Evolutionary conservation across 768 basidiomycete genomes (phyloP).

Genomic region (Rhodotorula paludigena): DNA sequence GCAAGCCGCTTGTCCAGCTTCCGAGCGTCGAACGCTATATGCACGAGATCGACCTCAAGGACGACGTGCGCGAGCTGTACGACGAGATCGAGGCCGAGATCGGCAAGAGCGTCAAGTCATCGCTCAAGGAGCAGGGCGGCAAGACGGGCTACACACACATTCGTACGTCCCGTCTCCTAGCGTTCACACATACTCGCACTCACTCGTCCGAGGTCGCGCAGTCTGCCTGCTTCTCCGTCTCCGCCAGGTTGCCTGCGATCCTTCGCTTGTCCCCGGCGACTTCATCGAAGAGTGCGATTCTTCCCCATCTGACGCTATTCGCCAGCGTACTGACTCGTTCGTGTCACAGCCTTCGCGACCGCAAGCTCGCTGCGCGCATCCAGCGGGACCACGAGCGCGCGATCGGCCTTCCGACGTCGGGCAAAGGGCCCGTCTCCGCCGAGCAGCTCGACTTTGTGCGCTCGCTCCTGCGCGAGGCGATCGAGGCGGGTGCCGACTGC

Average conservation of each 20-base stretch:
- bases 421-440: background rate
- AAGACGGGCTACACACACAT: slow-evolving; percentile 11
- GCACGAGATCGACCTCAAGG: slow-evolving; percentile 60
- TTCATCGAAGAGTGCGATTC: slow-evolving; percentile 56
- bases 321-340: background rate
- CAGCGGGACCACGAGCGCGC: slow-evolving; percentile 14
- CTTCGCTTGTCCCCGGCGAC: slow-evolving; percentile 64
- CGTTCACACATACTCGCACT: slow-evolving; percentile 30
- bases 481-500: slow-evolving; percentile 26
- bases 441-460: slow-evolving; percentile 21
- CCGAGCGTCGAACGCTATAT: slow-evolving; percentile 76
- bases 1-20: slow-evolving; percentile 66
- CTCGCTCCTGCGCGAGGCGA: background rate
- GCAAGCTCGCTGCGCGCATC: slow-evolving; percentile 12
- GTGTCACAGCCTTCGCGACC: slow-evolving; percentile 21
- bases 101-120: slow-evolving; percentile 14
- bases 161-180: background rate
- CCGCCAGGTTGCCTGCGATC: slow-evolving; percentile 74
- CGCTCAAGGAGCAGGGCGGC: slow-evolving; percentile 39
- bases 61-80: slow-evolving; percentile 48
- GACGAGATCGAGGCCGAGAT: slow-evolving; percentile 51
- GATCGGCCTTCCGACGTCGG: background rate
- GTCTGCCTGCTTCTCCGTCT: slow-evolving; percentile 77
- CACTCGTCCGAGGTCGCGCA: slow-evolving; percentile 45
- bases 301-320: background rate